A percentile compares a stretch with the other conserved stretches of the same genome.
These are phyloP conservation scores for Forsythia viridissima DNA, from an alignment of 257 asterid species.

Conservation along the genomic window DNA sequence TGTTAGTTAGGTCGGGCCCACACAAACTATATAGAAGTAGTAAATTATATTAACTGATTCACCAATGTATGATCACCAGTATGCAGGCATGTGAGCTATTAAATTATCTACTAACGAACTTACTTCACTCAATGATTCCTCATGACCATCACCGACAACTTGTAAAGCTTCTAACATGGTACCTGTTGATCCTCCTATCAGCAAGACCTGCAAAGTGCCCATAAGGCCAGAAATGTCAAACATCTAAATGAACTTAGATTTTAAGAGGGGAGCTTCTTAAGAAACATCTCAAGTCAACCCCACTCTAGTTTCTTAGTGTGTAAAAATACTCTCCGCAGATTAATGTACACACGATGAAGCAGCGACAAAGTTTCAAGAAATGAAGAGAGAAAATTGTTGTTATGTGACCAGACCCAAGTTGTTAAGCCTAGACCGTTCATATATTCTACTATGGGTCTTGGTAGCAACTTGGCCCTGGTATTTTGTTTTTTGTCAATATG, in stretches of 20 bases:
- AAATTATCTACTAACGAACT: conserved; percentile 29
- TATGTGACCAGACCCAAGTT: too few species aligned
- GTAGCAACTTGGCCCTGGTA: neutral
- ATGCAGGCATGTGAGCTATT: conserved; percentile 3
- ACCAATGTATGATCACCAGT: conserved; percentile 18
- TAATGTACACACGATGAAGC: too few species aligned
- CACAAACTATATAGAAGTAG: neutral
- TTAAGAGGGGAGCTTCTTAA: too few species aligned
- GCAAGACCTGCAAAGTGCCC: conserved; percentile 67
- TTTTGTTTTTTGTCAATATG: neutral
- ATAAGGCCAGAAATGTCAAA: conserved; percentile 2
- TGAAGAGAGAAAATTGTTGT: too few species aligned
- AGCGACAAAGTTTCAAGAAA: too few species aligned
- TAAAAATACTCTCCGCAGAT: too few species aligned
- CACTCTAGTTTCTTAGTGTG: too few species aligned
- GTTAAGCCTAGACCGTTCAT: neutral
- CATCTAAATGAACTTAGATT: neutral
- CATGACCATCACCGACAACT: conserved; percentile 87
- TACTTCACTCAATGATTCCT: conserved; percentile 72
- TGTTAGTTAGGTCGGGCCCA: conserved; percentile 15
- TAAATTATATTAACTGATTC: neutral
- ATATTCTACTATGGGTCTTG: neutral
- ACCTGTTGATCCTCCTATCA: conserved; percentile 99
- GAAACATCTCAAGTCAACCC: too few species aligned
- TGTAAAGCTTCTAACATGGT: conserved; percentile 95